Base-by-base conservation (phyloP, 257 asterid species). In the Solanum ossicruentum region DNA sequence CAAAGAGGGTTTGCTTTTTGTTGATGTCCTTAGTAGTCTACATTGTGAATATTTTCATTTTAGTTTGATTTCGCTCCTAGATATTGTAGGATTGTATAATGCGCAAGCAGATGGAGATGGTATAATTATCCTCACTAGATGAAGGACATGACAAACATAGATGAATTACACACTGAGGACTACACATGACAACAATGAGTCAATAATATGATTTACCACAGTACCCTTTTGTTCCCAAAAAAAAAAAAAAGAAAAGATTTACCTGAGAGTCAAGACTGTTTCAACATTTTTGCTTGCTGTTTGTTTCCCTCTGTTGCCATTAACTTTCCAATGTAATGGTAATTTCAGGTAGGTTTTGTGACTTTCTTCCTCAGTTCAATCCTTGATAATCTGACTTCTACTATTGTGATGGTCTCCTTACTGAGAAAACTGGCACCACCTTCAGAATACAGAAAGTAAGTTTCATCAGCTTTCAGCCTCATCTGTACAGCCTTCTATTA, bases 361-460 rank as follows among this genome's bases (percentile, higher is more conserved):
- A 95, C 99, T 83, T 96, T 96, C 88, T 92, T 94, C 87, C 97
- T 96, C 86, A 96, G 99, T 93, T 82, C 98, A 58, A 73, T 96
- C 88, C 99, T 96, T 47, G 99, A 96, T 90, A 96, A 95, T 91
- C 92, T 96, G 90, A 96, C 99, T 80, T 93, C 98, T 73, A 96
- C 99, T n/a, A 96, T 96, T 71, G 98, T 96, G 83, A 96, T 96
- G 99, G 99, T 96, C 84, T 96, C 99, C 56, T 88, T 96, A 87
- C 87, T 96, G 92, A 91, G 99, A 86, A 96, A 95, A 90, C 91
- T 96, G 92, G 95, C 93, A 67, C 99, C 98, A 45, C 96, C 99
- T 85, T 93, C 97, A 81, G 99, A 96, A 87, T 96, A 91, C 89
- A 93, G 99, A 26, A 96, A 94, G 99, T 96, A 92, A 91, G 99